phyloP scores from a whole-genome alignment of 2,329 filamentous ascomycete genomes.

The Parastagonospora avenae region DNA sequence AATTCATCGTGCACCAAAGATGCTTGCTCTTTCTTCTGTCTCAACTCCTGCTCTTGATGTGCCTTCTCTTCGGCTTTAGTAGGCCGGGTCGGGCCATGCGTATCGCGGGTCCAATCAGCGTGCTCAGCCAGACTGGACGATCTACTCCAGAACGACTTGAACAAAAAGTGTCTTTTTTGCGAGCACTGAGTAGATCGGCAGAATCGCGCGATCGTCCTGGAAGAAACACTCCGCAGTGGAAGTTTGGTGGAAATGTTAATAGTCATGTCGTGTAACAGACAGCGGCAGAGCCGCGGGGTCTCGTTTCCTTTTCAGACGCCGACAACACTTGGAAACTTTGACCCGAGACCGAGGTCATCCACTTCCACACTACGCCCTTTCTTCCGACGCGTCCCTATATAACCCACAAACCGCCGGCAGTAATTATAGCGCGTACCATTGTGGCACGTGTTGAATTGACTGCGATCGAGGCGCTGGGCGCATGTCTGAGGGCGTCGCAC shows the following conservation, averaged over 20 bases:
- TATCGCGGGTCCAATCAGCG: slow-evolving; percentile 26
- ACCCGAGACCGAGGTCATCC: slow-evolving; percentile 24
- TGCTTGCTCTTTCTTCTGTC: slow-evolving; percentile 16
- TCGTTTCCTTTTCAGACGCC: slow-evolving; percentile 24
- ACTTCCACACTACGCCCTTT: slow-evolving; percentile 10
- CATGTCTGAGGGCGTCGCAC: slow-evolving; percentile 67
- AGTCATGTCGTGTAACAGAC: slow-evolving; percentile 30
- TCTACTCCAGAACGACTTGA: slow-evolving; percentile 25
- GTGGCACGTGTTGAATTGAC: slow-evolving; percentile 22
- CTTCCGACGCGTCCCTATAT: slow-evolving; percentile 18
- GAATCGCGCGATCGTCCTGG: neutral
- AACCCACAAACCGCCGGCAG: slow-evolving; percentile 15
- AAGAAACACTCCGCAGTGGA: slow-evolving; percentile 6
- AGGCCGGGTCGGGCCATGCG: slow-evolving; percentile 22
- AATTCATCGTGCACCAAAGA: slow-evolving; percentile 5
- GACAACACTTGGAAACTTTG: slow-evolving; percentile 20
- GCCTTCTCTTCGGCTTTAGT: slow-evolving; percentile 21
- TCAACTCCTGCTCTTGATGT: slow-evolving; percentile 16
- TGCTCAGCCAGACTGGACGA: slow-evolving; percentile 20
- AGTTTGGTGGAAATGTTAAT: slow-evolving; percentile 31
- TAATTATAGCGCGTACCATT: slow-evolving; percentile 9
- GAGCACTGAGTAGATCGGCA: neutral
- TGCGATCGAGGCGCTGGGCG: slow-evolving; percentile 50
- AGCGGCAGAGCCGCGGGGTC: slow-evolving; percentile 12
- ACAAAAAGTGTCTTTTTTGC: slow-evolving; percentile 15